A percentile compares a stretch with the other conserved stretches of the same genome.
Evolutionary conservation across 1,284 basidiomycete species (phyloP).

Genomic region (Fomes fomentarius): DNA sequence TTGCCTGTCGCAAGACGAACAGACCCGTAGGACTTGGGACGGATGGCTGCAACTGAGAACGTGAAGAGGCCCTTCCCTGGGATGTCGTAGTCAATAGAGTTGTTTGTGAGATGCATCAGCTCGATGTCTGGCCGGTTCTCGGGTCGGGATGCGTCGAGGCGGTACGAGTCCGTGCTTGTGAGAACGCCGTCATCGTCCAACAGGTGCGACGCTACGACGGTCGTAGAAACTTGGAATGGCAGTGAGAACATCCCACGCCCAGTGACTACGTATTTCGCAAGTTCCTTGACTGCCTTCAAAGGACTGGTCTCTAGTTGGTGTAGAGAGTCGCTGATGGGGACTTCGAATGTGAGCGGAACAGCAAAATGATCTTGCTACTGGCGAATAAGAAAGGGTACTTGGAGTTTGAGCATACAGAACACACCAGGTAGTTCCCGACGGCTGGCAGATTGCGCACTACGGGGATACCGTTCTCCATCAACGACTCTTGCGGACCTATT

Average conservation of each 20-base stretch:
- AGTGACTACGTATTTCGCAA: constrained; percentile 33
- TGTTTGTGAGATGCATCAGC: constrained; percentile 34
- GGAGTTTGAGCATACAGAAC: no score
- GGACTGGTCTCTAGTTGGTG: constrained; percentile 20
- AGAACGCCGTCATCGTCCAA: constrained; percentile 23
- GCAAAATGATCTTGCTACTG: constrained; percentile 32
- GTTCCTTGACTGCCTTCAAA: constrained; percentile 27
- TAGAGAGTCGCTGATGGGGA: constrained; percentile 33
- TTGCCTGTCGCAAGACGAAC: constrained; percentile 37
- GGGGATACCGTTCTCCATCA: constrained; percentile 30
- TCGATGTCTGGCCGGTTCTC: constrained; percentile 39
- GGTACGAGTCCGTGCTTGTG: constrained; percentile 7
- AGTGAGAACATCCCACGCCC: constrained; percentile 34
- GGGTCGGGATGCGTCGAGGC: constrained; percentile 23
- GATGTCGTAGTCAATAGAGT: constrained; percentile 22
- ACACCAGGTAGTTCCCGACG: constrained; percentile 34
- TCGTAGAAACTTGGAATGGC: constrained; percentile 32
- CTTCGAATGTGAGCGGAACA: constrained; percentile 32
- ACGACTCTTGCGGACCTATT: constrained; percentile 32
- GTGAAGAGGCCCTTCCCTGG: constrained; percentile 30
- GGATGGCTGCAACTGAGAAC: constrained; percentile 34
- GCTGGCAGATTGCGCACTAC: constrained; percentile 35
- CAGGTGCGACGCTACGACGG: constrained; percentile 31
- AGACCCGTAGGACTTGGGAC: constrained; percentile 37
- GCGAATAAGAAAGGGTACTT: no score